phyloP scores from a whole-genome alignment of 2,329 filamentous ascomycete species.

The Diaporthe velutina region DNA sequence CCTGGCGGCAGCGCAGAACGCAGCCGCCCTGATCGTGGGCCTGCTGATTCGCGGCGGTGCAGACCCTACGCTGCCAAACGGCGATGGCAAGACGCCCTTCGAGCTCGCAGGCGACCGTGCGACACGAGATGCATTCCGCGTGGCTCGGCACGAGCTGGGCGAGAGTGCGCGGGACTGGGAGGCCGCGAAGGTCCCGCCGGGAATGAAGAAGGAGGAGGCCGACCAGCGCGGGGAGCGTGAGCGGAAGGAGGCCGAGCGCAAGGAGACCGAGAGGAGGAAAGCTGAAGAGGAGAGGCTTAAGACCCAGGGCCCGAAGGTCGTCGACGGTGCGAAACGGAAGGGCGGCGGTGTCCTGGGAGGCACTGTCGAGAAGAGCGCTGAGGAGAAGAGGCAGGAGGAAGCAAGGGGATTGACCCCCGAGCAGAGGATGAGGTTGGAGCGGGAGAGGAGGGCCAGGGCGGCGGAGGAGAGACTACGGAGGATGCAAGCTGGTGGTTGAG shows the following conservation, averaged over 20 bases:
- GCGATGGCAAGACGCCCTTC: constrained; percentile 86
- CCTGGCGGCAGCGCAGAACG: constrained; percentile 85
- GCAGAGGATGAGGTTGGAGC: constrained; percentile 85
- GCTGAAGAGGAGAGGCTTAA: constrained; percentile 81
- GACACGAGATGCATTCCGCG: constrained; percentile 91
- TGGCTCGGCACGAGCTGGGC: constrained; percentile 86
- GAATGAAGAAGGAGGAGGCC: constrained; percentile 78
- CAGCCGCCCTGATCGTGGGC: constrained; percentile 80
- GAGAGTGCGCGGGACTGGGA: constrained; percentile 86
- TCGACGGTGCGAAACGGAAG: constrained; percentile 56
- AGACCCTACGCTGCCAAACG: constrained; percentile 78
- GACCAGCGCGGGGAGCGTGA: constrained; percentile 79
- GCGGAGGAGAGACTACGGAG: constrained; percentile 87
- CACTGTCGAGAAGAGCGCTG: constrained; percentile 76
- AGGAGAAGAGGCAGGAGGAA: constrained; percentile 88
- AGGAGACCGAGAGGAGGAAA: constrained; percentile 78
- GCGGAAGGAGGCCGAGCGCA: constrained; percentile 74
- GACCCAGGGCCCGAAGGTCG: constrained; percentile 72
- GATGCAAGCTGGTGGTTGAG: constrained; percentile 63
- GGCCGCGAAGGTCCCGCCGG: constrained; percentile 76
- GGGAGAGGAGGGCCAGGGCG: constrained; percentile 90
- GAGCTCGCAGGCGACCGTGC: constrained; percentile 87
- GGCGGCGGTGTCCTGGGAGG: constrained; percentile 68
- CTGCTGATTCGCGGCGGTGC: constrained; percentile 81
- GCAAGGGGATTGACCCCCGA: constrained; percentile 87